phyloP scores from a whole-genome alignment of 495 filamentous ascomycete species.

The Cryomyces minteri region DNA sequence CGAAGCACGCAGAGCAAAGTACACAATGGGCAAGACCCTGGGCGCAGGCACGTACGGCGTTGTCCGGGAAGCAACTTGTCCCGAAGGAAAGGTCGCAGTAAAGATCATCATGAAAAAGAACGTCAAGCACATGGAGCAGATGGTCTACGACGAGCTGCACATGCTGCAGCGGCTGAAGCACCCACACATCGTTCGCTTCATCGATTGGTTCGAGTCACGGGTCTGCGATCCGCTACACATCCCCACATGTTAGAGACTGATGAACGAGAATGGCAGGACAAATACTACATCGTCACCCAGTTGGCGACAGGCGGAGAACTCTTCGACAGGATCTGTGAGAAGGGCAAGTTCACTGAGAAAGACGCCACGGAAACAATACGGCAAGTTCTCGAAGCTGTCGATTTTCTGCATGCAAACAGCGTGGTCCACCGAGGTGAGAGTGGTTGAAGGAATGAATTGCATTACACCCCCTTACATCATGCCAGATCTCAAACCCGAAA shows the following conservation, averaged over 20 bases:
- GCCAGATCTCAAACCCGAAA: conserved; percentile 93
- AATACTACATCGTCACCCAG: conserved; percentile 99
- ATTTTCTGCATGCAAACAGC: conserved; percentile 88
- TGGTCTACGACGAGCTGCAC: conserved; percentile 95
- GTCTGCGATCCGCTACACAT: conserved; percentile 21
- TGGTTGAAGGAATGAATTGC: not conserved
- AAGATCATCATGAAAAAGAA: conserved; percentile 99
- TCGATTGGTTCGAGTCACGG: conserved; percentile 98
- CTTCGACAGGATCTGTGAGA: conserved; percentile 96
- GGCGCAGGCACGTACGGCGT: conserved; percentile 98
- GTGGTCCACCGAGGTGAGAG: conserved; percentile 82
- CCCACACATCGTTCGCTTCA: conserved; percentile 91
- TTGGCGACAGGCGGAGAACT: conserved; percentile 91
- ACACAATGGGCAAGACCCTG: conserved; percentile 80
- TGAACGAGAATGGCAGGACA: conserved; percentile 45
- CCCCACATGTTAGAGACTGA: not conserved
- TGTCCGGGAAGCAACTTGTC: conserved; percentile 78
- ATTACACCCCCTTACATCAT: not conserved
- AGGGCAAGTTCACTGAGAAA: conserved; percentile 97
- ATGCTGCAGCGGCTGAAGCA: conserved; percentile 83
- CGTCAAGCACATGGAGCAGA: conserved; percentile 91
- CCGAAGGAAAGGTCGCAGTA: conserved; percentile 75
- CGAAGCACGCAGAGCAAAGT: conserved; percentile 43
- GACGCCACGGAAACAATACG: conserved; percentile 93
- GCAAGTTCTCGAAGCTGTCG: conserved; percentile 84